Conservation (phyloP, 2,329 filamentous ascomycete genomes). For the Aaosphaeria arxii region DNA sequence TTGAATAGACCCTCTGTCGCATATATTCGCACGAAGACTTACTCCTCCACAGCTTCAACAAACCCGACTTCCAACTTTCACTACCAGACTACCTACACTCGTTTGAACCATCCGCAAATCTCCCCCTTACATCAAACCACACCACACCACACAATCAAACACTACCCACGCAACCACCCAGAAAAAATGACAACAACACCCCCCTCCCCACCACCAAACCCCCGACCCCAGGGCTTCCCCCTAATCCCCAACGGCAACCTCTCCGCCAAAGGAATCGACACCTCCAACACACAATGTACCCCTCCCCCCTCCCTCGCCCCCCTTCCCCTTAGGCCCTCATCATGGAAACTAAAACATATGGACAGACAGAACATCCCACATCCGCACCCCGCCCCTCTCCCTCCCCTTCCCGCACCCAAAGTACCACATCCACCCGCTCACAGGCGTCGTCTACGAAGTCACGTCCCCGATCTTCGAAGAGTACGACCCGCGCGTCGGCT, state of each 20-base stretch:
- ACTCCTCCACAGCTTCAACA: too few relatives aligned
- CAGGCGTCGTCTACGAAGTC: slow-evolving; percentile 5
- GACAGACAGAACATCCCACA: slow-evolving; percentile 3
- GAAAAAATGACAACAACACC: too few relatives aligned
- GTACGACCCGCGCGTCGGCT: slow-evolving; percentile 5
- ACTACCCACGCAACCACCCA: too few relatives aligned
- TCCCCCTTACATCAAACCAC: too few relatives aligned
- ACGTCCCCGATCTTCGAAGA: slow-evolving; percentile 9
- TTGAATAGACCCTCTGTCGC: too few relatives aligned
- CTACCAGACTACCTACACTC: too few relatives aligned
- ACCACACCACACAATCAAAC: too few relatives aligned
- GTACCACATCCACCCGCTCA: slow-evolving; percentile 6
- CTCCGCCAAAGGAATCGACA: slow-evolving; percentile 2
- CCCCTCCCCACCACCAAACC: too few relatives aligned
- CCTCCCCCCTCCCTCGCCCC: slow-evolving; percentile 3
- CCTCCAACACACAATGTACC: slow-evolving; percentile 7
- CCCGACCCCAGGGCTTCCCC: neutral
- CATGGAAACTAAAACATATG: neutral
- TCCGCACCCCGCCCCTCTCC: slow-evolving; percentile 8
- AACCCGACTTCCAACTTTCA: too few relatives aligned
- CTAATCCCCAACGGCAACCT: slow-evolving; percentile 1
- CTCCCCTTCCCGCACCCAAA: slow-evolving; percentile 13
- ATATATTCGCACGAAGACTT: too few relatives aligned
- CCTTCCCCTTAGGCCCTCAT: neutral
- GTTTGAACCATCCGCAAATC: too few relatives aligned